Evolutionary conservation across 306 rosid genomes (phyloP), one percentile per base, ranked within the genome.

Genomic region (Dryas alaskensis): DNA sequence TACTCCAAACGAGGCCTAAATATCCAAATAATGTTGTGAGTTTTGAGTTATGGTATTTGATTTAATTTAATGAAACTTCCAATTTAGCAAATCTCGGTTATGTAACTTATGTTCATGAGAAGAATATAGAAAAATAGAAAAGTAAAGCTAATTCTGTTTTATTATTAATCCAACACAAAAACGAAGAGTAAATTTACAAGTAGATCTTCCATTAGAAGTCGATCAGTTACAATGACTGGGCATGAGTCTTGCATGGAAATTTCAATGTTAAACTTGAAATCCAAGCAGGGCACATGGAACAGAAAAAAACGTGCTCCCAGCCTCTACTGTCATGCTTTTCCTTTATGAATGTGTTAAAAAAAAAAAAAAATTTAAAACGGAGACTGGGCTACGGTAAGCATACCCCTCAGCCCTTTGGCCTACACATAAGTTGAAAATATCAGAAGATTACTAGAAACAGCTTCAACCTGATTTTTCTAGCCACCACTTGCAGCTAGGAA

Each of bases 401-500:
- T 73, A 49, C 60, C 51, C 57, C 57, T 55, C 55, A 67, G 40
- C 73, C 39, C 57, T 45, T 44, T 25, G 17, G 31, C 19, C 53
- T 13, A 42, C 74, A 66, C 44, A 77, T 66, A n/a, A 59, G 77
- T 76, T 63, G 71, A 83, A 80, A 76, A 73, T 81, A 78, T 79
- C 75, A 70, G 68, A 70, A 53, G 47, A 53, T 73, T 63, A 66
- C 73, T 68, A 59, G 48, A 68, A 75, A 73, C 17, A 54, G 73
- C 66, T 69, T 58, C 79, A 16, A 60, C 64, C 49, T 8, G 6
- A 62, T 27, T 59, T 66, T 74, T 79, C 84, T 82, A 88, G 81
- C 83, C 78, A 76, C 87, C 88, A 42, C 87, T 73, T 13, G 97
- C 92, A 51, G 89, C 83, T 68, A 94, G 76, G 79, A 87, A 89